phyloP scores from a whole-genome alignment of 2,329 filamentous ascomycete genomes.

The Neocucurbitaria cava region DNA sequence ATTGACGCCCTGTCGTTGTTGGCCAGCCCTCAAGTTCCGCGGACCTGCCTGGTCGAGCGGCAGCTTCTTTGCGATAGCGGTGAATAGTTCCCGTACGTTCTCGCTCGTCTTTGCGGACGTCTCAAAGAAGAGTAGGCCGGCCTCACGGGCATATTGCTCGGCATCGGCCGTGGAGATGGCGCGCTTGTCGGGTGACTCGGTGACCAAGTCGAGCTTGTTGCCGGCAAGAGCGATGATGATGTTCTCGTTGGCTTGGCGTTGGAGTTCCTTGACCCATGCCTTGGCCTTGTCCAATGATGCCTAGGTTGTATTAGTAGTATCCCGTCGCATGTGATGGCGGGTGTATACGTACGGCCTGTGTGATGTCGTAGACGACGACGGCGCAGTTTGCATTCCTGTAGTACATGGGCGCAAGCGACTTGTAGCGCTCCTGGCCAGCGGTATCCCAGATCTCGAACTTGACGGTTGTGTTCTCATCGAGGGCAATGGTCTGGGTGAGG shows the following conservation, averaged over 20 bases:
- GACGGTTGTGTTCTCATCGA: slow-evolving; percentile 97
- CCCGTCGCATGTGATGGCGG: slow-evolving; percentile 9
- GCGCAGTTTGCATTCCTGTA: slow-evolving; percentile 99
- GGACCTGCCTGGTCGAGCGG: slow-evolving; percentile 96
- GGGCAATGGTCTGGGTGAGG: slow-evolving; percentile 96
- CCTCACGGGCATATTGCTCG: slow-evolving; percentile 92
- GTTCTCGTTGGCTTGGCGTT: slow-evolving; percentile 98
- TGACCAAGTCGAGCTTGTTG: slow-evolving; percentile 93
- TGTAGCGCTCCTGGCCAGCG: slow-evolving; percentile 97
- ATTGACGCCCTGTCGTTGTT: slow-evolving; percentile 70
- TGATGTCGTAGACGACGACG: slow-evolving; percentile 99
- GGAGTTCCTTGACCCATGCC: slow-evolving; percentile 98
- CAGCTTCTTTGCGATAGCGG: slow-evolving; percentile 96
- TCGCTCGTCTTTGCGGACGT: slow-evolving; percentile 97
- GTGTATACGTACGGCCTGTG: slow-evolving; percentile 80
- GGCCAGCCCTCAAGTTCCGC: slow-evolving; percentile 72
- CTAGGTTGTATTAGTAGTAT: slow-evolving; percentile 58
- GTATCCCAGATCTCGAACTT: slow-evolving; percentile 98
- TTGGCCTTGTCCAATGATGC: slow-evolving; percentile 98
- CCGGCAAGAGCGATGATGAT: slow-evolving; percentile 98
- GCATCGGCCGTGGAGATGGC: slow-evolving; percentile 89
- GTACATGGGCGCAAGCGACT: slow-evolving; percentile 99
- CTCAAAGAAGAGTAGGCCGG: slow-evolving; percentile 95
- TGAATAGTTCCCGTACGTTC: slow-evolving; percentile 95
- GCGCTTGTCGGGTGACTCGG: slow-evolving; percentile 92